Percentiles rank a stretch among this genome's conserved stretches.
phyloP scores from a whole-genome alignment of 228 moss, liverwort and hornwort genomes.

The Sphagnum magellanicum region DNA sequence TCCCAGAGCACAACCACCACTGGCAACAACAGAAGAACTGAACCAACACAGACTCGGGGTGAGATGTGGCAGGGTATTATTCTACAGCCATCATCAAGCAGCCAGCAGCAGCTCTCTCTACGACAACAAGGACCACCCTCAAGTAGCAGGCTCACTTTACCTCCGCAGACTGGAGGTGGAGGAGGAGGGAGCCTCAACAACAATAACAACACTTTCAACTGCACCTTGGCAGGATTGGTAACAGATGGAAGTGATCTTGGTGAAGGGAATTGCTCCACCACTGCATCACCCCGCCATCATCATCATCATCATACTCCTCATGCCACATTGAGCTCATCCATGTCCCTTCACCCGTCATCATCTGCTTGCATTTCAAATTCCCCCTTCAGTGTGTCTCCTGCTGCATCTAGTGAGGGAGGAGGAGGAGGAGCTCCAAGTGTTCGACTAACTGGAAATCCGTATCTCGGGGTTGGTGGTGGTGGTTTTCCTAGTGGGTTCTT shows the following conservation, averaged over 20 bases:
- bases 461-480: conserved; percentile 25
- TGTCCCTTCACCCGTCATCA: conserved; percentile 45
- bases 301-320: conserved; percentile 22
- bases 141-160: conserved; percentile 26
- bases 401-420: conserved; percentile 54
- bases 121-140: conserved; percentile 32
- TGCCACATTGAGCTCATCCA: conserved; percentile 37
- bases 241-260: conserved; percentile 49
- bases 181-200: conserved; percentile 2
- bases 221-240: conserved; percentile 44
- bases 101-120: conserved; percentile 7
- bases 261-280: conserved; percentile 65
- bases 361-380: conserved; percentile 47
- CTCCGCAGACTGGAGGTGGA: conserved; percentile 12
- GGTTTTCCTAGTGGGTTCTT: conserved; percentile 22
- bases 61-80: conserved; percentile 5
- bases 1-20: too few relatives aligned
- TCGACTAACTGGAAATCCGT: conserved; percentile 32
- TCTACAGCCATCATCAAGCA: conserved; percentile 9
- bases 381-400: conserved; percentile 31
- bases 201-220: conserved; percentile 45
- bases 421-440: conserved; percentile 28
- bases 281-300: conserved; percentile 50
- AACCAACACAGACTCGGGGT: not conserved
- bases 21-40: not conserved